These are phyloP conservation scores for Podaxis sp. DNA, from an alignment of 768 basidiomycete species.

Conservation along the genomic window DNA sequence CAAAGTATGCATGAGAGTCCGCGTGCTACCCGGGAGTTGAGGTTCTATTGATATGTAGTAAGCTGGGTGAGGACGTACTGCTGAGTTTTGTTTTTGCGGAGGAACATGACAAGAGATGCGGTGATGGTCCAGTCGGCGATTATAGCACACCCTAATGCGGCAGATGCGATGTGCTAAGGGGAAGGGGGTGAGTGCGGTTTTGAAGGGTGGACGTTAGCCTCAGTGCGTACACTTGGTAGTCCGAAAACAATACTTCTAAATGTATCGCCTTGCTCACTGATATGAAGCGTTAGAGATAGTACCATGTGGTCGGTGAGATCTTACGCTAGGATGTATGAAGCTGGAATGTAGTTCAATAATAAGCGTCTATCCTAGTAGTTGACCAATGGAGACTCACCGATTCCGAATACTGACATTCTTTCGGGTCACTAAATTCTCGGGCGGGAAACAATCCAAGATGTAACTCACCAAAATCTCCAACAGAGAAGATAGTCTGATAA, in stretches of 20 bases:
- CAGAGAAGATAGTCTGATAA: not conserved
- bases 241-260: not conserved
- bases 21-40: not conserved
- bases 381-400: not conserved
- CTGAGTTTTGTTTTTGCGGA: not conserved
- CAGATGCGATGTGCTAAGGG: not conserved
- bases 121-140: constrained; percentile 6
- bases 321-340: not conserved
- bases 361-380: not conserved
- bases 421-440: not conserved
- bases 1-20: not conserved
- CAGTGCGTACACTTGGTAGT: not conserved
- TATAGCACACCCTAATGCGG: not conserved
- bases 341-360: not conserved
- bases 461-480: not conserved
- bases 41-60: not conserved
- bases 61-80: not conserved
- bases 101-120: not conserved
- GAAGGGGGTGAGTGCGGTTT: not conserved
- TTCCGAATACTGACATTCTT: not conserved
- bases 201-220: not conserved
- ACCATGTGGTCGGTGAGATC: not conserved
- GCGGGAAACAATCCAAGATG: not conserved
- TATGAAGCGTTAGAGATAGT: not conserved
- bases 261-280: not conserved